Evolutionary conservation across 768 basidiomycete genomes (phyloP).

Genomic region (Cystobasidium ongulense): DNA sequence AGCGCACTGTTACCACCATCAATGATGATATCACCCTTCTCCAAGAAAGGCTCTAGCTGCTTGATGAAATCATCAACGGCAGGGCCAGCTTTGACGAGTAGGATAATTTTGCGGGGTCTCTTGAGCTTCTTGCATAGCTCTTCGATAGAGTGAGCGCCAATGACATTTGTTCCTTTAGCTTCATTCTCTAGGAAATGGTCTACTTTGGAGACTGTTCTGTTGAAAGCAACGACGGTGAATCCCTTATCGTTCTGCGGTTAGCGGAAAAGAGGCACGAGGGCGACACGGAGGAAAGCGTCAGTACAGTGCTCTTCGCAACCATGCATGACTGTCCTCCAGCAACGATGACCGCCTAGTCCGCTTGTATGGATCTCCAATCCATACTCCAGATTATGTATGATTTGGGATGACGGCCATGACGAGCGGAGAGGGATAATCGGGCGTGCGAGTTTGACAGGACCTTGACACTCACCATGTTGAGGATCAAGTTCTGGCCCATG

Average conservation of each 20-base stretch:
- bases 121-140: conserved; percentile 89
- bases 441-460: no score
- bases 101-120: conserved; percentile 89
- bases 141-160: conserved; percentile 86
- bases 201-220: conserved; percentile 93
- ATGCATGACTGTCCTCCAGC: no score
- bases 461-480: conserved; percentile 35
- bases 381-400: no score
- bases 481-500: conserved; percentile 42
- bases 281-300: conserved; percentile 26
- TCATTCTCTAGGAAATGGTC: conserved; percentile 91
- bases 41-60: conserved; percentile 70
- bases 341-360: no score
- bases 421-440: no score
- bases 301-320: neutral
- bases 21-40: conserved; percentile 95
- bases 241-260: conserved; percentile 96
- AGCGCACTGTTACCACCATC: conserved; percentile 85
- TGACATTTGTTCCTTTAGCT: conserved; percentile 94
- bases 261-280: conserved; percentile 68
- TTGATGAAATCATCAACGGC: conserved; percentile 94
- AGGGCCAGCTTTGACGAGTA: conserved; percentile 93
- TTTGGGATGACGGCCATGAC: no score
- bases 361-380: no score
- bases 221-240: conserved; percentile 91